Percentiles rank a stretch among this genome's conserved stretches.
These are phyloP conservation scores for Staphylotrichum longicolle DNA, from an alignment of 495 filamentous ascomycete species.

Conservation along the genomic window DNA sequence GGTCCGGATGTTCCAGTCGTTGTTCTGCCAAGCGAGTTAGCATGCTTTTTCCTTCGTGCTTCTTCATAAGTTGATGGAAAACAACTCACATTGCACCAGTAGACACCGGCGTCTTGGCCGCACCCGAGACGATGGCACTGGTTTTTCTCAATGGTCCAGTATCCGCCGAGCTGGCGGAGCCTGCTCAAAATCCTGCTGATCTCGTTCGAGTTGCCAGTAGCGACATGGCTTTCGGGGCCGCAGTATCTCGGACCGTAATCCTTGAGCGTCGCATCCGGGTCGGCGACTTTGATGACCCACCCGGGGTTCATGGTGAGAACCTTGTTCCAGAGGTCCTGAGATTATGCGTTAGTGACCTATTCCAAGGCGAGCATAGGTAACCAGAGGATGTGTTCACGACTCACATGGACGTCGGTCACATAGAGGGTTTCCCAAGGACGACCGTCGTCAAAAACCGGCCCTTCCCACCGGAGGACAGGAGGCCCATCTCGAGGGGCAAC, in stretches of 20 bases:
- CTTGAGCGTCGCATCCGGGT: not conserved
- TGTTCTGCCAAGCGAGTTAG: not conserved
- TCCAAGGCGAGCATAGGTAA: too few relatives aligned
- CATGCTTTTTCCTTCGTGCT: not conserved
- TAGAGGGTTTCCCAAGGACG: not conserved
- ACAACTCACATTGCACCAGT: constrained; percentile 15
- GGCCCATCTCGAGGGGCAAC: not conserved
- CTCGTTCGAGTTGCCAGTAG: not conserved
- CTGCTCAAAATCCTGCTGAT: not conserved
- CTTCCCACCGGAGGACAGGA: not conserved
- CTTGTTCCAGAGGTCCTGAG: constrained; percentile 10
- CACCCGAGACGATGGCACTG: constrained; percentile 11
- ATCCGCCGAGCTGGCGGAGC: not conserved
- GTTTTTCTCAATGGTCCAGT: not conserved
- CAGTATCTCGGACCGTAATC: not conserved
- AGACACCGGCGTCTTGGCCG: not conserved
- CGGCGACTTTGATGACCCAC: not conserved
- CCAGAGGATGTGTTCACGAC: not conserved
- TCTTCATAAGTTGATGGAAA: not conserved
- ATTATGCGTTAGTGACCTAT: not conserved
- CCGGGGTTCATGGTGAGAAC: not conserved
- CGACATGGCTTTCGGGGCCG: not conserved
- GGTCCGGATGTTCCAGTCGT: not conserved
- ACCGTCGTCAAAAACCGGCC: not conserved
- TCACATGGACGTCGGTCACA: not conserved